phyloP scores from a whole-genome alignment of 768 basidiomycete species.

The Lentinula aciculospora region DNA sequence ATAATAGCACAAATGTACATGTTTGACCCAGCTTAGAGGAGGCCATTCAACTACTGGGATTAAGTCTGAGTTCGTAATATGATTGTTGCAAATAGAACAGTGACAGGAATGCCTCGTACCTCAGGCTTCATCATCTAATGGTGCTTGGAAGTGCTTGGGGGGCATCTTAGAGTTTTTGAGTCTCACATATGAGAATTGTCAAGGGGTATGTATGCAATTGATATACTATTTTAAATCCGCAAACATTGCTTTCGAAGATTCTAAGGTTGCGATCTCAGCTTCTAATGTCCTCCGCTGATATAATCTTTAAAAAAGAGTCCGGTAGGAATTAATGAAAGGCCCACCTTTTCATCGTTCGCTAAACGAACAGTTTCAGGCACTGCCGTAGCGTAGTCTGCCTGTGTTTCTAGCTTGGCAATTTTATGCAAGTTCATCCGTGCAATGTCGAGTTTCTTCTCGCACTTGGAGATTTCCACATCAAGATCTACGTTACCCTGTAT shows the following conservation, averaged over 20 bases:
- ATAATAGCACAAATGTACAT: not conserved
- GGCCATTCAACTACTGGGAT: not conserved
- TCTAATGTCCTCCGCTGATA: slow-evolving; percentile 67
- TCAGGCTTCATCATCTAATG: not conserved
- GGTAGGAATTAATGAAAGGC: slow-evolving; percentile 8
- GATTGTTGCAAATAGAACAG: not conserved
- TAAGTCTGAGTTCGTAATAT: not conserved
- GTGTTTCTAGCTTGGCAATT: slow-evolving; percentile 63
- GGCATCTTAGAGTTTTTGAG: not conserved
- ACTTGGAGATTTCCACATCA: slow-evolving; percentile 81
- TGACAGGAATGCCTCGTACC: not conserved
- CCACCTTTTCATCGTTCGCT: slow-evolving; percentile 81
- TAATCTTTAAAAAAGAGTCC: slow-evolving; percentile 1
- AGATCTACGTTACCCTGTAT: slow-evolving; percentile 84
- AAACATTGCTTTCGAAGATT: slow-evolving; percentile 74
- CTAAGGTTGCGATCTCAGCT: slow-evolving; percentile 72
- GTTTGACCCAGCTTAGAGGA: not conserved
- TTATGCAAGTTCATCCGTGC: slow-evolving; percentile 69
- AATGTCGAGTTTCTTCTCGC: slow-evolving; percentile 83
- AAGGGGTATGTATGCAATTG: not conserved
- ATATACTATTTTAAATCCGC: slow-evolving; percentile 44
- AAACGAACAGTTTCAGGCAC: slow-evolving; percentile 74
- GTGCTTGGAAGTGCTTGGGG: not conserved
- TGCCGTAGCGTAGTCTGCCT: slow-evolving; percentile 72
- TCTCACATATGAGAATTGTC: too few species aligned